Base-by-base conservation (phyloP, 2,329 filamentous ascomycete species). In the Penicillium sp. region DNA sequence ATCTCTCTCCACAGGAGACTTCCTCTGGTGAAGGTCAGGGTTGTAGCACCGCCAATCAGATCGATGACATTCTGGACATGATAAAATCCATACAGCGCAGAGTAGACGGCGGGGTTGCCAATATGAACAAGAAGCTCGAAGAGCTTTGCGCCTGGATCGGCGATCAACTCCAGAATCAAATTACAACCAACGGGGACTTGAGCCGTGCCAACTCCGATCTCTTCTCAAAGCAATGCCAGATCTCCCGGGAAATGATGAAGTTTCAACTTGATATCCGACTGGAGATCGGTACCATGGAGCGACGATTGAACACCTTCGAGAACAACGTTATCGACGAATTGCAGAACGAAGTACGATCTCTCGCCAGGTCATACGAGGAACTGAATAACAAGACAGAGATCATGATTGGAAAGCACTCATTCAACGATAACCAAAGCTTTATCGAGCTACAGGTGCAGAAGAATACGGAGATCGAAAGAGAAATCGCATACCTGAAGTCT, bases 221-320 rank as follows among this genome's bases (percentile, higher is more conserved):
- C 13, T 33, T 39, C n/a, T 29, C 29, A 16, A 57, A 57, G 31
- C 56, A 60, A 39, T 44, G 9, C 16, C 39, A 58, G 14, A 46
- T 62, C 25, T 53, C 58, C 9, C 46, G 42, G 8, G 60, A 62
- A 11, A 50, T 61, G 27, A 51, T 54, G 51, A 57, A 58, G 19
- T 58, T 58, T 23, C 61, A 61, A 16, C 53, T 60, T 11, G 54
- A 61, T n/a, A 29, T 59, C 2, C 56, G 57, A 3, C 27, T 62
- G 4, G 54, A 62, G 13, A 55, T 60, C 14, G 50, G 39, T 3
- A 39, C 42, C 13, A 57, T 59, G 54, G 55, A 62, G 35, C 49
- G 49, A n/a, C 57, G 53, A 11, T 11, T 64, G 37, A 52, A 21
- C 6, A 23, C 11, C 14, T 53, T 62, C n/a, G 58, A 64, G 39